phyloP scores from a whole-genome alignment of 1,284 basidiomycete species.

The Sporisorium sorghi region DNA sequence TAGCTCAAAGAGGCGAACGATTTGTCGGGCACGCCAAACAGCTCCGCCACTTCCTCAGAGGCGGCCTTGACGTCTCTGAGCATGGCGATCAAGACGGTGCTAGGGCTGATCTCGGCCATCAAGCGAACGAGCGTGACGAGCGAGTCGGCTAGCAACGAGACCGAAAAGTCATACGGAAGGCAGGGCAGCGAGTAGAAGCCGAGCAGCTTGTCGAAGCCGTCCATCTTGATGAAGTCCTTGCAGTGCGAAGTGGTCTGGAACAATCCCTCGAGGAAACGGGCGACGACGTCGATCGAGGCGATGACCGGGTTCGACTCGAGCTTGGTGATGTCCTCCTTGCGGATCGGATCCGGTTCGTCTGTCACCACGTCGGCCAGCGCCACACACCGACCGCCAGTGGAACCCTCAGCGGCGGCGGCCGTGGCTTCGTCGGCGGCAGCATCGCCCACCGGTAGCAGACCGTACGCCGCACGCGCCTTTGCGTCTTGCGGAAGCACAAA shows the following conservation, averaged over 20 bases:
- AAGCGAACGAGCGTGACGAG: conserved; percentile 88
- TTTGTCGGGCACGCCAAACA: conserved; percentile 74
- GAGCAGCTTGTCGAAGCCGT: conserved; percentile 82
- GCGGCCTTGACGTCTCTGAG: conserved; percentile 79
- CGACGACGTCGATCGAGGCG: conserved; percentile 60
- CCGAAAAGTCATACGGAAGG: conserved; percentile 88
- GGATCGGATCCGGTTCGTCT: conserved; percentile 56
- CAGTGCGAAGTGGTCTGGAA: conserved; percentile 89
- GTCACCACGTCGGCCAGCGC: conserved; percentile 57
- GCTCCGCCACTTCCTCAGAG: conserved; percentile 77
- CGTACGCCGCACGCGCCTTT: conserved; percentile 46
- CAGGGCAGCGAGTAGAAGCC: conserved; percentile 84
- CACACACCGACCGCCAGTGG: conserved; percentile 23
- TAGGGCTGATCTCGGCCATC: conserved; percentile 86
- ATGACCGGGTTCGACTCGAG: conserved; percentile 57
- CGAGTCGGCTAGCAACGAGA: conserved; percentile 82
- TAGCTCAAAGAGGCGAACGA: conserved; percentile 38
- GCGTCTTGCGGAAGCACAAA: conserved; percentile 66
- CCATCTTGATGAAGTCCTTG: conserved; percentile 86
- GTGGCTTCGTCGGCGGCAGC: conserved; percentile 28
- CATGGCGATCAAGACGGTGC: conserved; percentile 80
- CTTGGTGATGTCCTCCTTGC: conserved; percentile 48
- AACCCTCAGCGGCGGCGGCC: conserved; percentile 9
- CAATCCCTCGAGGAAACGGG: conserved; percentile 80
- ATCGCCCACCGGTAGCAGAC: conserved; percentile 39